Evolutionary conservation across 176 grass and related monocot genomes (phyloP).

Genomic region (Saccharum spontaneum): DNA sequence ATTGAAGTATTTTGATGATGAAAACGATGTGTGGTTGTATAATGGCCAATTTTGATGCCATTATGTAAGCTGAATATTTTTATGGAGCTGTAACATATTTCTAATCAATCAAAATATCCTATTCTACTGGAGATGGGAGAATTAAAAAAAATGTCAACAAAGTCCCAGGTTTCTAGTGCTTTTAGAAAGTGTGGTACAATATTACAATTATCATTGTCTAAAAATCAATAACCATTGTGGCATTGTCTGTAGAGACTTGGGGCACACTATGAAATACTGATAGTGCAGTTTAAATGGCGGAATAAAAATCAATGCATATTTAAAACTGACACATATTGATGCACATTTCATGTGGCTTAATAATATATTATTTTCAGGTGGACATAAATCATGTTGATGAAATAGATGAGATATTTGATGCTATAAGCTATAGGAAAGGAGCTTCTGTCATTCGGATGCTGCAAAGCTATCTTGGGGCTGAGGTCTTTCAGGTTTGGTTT

Average conservation of each 20-base stretch:
- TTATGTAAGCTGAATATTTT: neutral
- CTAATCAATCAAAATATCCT: neutral
- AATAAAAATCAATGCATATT: slow-evolving; percentile 4
- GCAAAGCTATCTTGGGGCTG: slow-evolving; percentile 97
- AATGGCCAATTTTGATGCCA: neutral
- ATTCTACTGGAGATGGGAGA: neutral
- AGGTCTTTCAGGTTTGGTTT: slow-evolving; percentile 82
- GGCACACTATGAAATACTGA: neutral
- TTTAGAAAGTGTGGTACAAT: neutral
- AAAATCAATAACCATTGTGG: neutral
- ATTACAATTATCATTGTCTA: neutral
- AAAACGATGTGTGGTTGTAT: neutral
- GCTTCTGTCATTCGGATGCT: slow-evolving; percentile 95
- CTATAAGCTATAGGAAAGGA: slow-evolving; percentile 99
- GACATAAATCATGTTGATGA: slow-evolving; percentile 94
- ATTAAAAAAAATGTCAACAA: neutral
- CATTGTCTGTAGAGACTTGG: neutral
- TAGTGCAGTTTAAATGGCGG: neutral
- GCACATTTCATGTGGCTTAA: slow-evolving; percentile 8
- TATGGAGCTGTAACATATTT: neutral
- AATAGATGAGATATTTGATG: slow-evolving; percentile 99
- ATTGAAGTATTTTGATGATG: neutral
- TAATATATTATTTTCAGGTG: slow-evolving; percentile 61
- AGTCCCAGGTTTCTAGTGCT: slow-evolving; percentile 15
- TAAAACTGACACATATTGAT: neutral